phyloP scores from a whole-genome alignment of 176 grass and related monocot species.

The Luzula sylvatica region DNA sequence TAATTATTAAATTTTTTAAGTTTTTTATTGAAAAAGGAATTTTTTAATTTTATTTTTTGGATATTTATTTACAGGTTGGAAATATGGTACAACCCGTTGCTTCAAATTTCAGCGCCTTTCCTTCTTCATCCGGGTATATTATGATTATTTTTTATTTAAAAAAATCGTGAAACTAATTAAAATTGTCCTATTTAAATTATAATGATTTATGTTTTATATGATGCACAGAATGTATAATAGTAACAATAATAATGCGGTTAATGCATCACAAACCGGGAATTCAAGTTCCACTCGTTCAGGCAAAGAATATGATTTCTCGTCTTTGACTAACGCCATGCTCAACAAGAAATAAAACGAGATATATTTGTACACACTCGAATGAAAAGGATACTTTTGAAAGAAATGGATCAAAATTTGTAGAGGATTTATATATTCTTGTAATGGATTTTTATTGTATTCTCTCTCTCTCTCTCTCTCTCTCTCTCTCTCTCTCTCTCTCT shows the following conservation, averaged over 20 bases:
- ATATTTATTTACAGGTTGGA: constrained; percentile 35
- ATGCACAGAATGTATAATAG: constrained; percentile 39
- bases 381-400: no score
- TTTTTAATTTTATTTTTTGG: background rate
- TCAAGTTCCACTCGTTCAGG: constrained; percentile 40
- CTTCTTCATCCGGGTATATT: constrained; percentile 55
- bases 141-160: background rate
- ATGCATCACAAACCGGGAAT: constrained; percentile 27
- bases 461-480: no score
- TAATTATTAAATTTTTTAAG: constrained; percentile 1
- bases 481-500: no score
- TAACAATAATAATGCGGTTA: constrained; percentile 20
- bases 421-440: no score
- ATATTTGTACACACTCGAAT: no score
- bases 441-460: no score
- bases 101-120: constrained; percentile 43
- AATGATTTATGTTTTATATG: background rate
- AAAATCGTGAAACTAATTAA: constrained; percentile 1
- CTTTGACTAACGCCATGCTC: constrained; percentile 84
- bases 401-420: no score
- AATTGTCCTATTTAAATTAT: background rate
- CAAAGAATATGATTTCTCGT: constrained; percentile 85
- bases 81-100: constrained; percentile 30
- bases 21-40: background rate
- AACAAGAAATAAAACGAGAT: constrained; percentile 55